phyloP scores from a whole-genome alignment of 371 early-diverging fungal species.

The Mucor circinelloides region DNA sequence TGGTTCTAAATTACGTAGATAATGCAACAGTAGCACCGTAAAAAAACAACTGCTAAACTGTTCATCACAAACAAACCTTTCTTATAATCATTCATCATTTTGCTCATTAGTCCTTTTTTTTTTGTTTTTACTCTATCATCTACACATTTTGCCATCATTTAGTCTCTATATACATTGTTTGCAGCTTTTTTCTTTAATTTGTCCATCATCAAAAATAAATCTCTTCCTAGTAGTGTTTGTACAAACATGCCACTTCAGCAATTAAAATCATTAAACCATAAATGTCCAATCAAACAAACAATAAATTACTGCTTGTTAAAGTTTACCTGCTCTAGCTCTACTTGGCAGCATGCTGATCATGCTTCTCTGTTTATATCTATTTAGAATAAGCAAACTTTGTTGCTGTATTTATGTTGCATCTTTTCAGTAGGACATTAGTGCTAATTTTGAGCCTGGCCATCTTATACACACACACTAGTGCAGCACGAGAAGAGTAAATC shows the following conservation, averaged over 20 bases:
- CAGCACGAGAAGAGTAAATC: not conserved
- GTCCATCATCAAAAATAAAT: not conserved
- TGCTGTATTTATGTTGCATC: not conserved
- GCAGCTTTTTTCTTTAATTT: not conserved
- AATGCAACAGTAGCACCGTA: slow-evolving; percentile 22
- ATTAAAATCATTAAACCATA: not conserved
- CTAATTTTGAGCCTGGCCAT: not conserved
- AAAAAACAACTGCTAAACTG: not conserved
- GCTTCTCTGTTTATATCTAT: not conserved
- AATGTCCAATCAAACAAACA: not conserved
- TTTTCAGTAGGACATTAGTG: too few species aligned
- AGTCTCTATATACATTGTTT: not conserved
- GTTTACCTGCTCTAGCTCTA: not conserved
- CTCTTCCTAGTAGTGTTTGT: not conserved
- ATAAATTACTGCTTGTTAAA: not conserved
- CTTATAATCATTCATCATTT: not conserved
- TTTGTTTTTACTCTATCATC: too few species aligned
- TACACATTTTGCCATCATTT: not conserved
- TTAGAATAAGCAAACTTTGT: not conserved
- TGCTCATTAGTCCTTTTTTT: not conserved
- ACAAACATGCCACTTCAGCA: not conserved
- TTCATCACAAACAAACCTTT: not conserved
- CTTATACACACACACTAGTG: not conserved
- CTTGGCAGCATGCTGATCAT: slow-evolving; percentile 2
- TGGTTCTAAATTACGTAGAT: slow-evolving; percentile 34